These are phyloP conservation scores for Triticum turgidum DNA, from an alignment of 176 grass and related monocot species.

Conservation along the genomic window DNA sequence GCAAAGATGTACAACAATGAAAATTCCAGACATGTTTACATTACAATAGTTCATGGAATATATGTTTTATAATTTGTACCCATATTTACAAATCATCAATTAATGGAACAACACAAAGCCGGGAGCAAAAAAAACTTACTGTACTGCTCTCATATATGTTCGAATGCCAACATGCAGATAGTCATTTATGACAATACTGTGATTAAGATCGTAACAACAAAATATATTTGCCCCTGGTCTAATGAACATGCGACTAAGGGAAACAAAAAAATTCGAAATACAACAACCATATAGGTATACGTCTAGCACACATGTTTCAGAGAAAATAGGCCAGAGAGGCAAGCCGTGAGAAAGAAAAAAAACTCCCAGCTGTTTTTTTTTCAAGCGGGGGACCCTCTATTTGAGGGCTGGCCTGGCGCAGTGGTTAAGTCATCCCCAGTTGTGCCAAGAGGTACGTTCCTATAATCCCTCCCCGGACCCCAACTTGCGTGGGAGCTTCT, in stretches of 20 bases:
- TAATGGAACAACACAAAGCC: background rate
- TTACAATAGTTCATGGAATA: background rate
- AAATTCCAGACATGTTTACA: background rate
- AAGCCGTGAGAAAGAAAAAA: constrained; percentile 52
- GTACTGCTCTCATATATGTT: background rate
- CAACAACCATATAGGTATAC: too few relatives aligned
- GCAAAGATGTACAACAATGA: background rate
- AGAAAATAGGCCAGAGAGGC: too few relatives aligned
- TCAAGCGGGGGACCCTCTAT: background rate
- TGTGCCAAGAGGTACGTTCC: too few relatives aligned
- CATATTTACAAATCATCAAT: background rate
- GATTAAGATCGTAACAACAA: background rate
- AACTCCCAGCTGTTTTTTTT: constrained; percentile 40
- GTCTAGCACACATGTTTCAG: too few relatives aligned
- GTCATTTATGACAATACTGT: background rate
- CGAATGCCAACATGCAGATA: background rate
- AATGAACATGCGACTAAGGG: constrained; percentile 64
- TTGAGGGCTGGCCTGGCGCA: background rate
- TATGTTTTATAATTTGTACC: background rate
- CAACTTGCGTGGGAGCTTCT: too few relatives aligned
- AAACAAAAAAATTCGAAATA: constrained; percentile 52
- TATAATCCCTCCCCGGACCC: too few relatives aligned
- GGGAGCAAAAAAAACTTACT: background rate
- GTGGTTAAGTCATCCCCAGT: too few relatives aligned
- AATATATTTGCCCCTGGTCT: constrained; percentile 66